Evolutionary conservation across 352 stramenopile species (phyloP).

Genomic region (Globisporangium abappressorium): DNA sequence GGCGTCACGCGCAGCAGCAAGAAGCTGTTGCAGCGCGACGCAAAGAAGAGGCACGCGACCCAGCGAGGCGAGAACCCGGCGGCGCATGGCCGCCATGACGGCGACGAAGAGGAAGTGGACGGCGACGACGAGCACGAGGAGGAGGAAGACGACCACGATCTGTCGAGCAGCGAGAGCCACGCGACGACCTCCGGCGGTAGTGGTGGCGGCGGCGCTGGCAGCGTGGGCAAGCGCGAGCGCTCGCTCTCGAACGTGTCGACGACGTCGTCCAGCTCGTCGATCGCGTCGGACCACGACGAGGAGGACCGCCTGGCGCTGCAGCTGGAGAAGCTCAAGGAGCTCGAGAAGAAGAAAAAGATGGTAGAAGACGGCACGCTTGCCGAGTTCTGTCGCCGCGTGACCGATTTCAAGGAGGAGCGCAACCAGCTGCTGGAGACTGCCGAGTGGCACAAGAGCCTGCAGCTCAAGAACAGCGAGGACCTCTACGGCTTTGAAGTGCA

Average conservation of each 20-base stretch:
- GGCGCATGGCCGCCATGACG: constrained; percentile 19
- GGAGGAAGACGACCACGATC: constrained; percentile 21
- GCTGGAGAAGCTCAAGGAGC: constrained; percentile 63
- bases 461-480: constrained; percentile 82
- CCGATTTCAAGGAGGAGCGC: constrained; percentile 80
- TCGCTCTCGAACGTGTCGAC: constrained; percentile 70
- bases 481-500: constrained; percentile 80
- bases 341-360: constrained; percentile 85
- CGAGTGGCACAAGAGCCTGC: constrained; percentile 78
- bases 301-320: constrained; percentile 31
- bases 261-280: constrained; percentile 53
- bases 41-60: constrained; percentile 23
- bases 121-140: constrained; percentile 24
- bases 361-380: constrained; percentile 78
- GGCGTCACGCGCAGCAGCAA: constrained; percentile 21
- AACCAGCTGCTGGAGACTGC: constrained; percentile 69
- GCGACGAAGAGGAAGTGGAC: constrained; percentile 29
- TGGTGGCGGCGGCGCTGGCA: background rate
- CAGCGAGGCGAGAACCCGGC: constrained; percentile 14
- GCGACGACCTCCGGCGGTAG: constrained; percentile 9
- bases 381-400: constrained; percentile 79
- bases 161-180: constrained; percentile 17
- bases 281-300: constrained; percentile 42
- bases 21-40: constrained; percentile 16
- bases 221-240: constrained; percentile 34